Evolutionary conservation across 192 early-diverging fungal species (phyloP).

Genomic region (Chytriomyces sp.): DNA sequence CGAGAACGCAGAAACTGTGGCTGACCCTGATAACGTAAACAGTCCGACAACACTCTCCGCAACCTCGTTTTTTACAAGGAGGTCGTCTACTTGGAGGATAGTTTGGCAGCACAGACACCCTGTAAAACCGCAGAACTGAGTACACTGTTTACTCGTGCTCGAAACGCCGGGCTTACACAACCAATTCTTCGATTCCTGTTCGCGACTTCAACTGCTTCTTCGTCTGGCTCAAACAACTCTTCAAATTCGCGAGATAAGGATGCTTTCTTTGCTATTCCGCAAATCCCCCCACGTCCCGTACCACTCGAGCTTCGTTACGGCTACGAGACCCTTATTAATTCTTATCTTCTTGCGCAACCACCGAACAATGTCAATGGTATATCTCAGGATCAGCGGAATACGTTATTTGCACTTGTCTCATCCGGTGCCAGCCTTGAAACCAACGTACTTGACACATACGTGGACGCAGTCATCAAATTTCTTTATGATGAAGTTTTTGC

Average conservation of each 20-base stretch:
- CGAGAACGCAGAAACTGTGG: neutral
- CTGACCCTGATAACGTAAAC: neutral
- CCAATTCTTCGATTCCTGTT: slow-evolving; percentile 10
- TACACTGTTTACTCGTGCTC: neutral
- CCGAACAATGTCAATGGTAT: neutral
- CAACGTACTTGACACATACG: neutral
- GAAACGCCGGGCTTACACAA: slow-evolving; percentile 18
- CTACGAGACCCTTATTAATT: slow-evolving; percentile 4
- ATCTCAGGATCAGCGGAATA: neutral
- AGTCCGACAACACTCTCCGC: slow-evolving; percentile 4
- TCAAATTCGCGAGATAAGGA: no score
- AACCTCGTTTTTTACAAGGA: slow-evolving; percentile 27
- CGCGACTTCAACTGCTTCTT: neutral
- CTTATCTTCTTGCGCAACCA: neutral
- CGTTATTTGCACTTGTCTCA: neutral
- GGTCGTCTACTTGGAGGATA: neutral
- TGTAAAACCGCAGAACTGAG: neutral
- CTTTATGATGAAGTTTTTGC: slow-evolving; percentile 5
- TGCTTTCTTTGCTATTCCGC: neutral
- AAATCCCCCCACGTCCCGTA: neutral
- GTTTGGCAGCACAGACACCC: neutral
- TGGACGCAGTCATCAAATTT: slow-evolving; percentile 4
- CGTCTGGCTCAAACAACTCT: neutral
- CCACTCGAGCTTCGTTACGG: neutral
- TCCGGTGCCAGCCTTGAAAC: neutral